These are phyloP conservation scores for Boletus pseudopeckii DNA, from an alignment of 768 basidiomycete genomes.

Conservation along the genomic window DNA sequence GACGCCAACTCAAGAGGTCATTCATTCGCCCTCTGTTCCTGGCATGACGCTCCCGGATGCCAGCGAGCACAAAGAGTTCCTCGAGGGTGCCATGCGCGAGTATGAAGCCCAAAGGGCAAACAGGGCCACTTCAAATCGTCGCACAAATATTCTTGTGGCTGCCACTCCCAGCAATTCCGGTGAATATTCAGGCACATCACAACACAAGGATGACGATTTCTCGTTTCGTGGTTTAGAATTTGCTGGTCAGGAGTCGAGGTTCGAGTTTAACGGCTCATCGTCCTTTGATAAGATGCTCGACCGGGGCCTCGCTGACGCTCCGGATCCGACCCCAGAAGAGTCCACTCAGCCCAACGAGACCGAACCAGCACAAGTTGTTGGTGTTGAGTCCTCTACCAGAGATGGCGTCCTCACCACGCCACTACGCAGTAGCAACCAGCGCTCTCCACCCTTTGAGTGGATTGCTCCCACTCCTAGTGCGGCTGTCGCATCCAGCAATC, in stretches of 20 bases:
- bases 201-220: slow-evolving; percentile 6
- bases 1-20: slow-evolving; percentile 26
- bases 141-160: slow-evolving; percentile 41
- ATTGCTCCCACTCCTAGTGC: slow-evolving; percentile 13
- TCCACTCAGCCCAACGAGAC: slow-evolving; percentile 9
- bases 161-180: slow-evolving; percentile 49
- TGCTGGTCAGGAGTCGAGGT: slow-evolving; percentile 26
- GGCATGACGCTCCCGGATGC: slow-evolving; percentile 51
- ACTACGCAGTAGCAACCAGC: background rate
- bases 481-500: slow-evolving; percentile 22
- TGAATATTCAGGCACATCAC: slow-evolving; percentile 23
- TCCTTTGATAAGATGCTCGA: slow-evolving; percentile 39
- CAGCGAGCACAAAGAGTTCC: slow-evolving; percentile 28
- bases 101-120: slow-evolving; percentile 25
- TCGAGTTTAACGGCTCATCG: slow-evolving; percentile 40
- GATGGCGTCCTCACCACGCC: background rate
- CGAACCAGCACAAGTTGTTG: slow-evolving; percentile 5
- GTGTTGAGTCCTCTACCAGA: background rate
- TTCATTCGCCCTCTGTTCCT: slow-evolving; percentile 38
- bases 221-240: slow-evolving; percentile 12
- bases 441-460: slow-evolving; percentile 22
- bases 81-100: slow-evolving; percentile 23
- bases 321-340: slow-evolving; percentile 24
- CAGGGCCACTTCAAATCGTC: slow-evolving; percentile 7
- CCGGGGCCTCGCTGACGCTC: slow-evolving; percentile 28